A percentile compares a stretch with the other conserved stretches of the same genome.
Evolutionary conservation across 306 rosid species (phyloP).

Genomic region (Lathyrus oleraceus): DNA sequence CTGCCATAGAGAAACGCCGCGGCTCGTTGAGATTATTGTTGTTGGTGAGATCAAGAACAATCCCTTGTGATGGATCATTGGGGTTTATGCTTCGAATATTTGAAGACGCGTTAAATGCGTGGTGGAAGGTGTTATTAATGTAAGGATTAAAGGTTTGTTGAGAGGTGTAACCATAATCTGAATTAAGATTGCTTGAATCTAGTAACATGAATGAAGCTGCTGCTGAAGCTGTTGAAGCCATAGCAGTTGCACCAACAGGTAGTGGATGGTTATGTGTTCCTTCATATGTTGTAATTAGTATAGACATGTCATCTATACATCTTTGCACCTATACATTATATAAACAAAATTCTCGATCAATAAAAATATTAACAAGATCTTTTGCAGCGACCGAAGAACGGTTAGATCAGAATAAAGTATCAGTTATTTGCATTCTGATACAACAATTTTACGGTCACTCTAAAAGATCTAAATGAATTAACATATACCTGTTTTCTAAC

Average conservation of each 20-base stretch:
- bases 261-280: slow-evolving; percentile 97
- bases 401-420: not conserved
- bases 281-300: slow-evolving; percentile 91
- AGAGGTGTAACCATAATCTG: slow-evolving; percentile 39
- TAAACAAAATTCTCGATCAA: not conserved
- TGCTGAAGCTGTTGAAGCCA: slow-evolving; percentile 90
- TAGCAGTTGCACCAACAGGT: slow-evolving; percentile 91
- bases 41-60: slow-evolving; percentile 67
- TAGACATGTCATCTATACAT: slow-evolving; percentile 93
- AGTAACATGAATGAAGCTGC: slow-evolving; percentile 68
- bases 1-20: slow-evolving; percentile 25
- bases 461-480: not conserved
- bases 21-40: slow-evolving; percentile 34
- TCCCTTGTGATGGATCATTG: slow-evolving; percentile 60
- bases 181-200: slow-evolving; percentile 54
- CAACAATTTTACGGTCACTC: not conserved
- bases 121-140: slow-evolving; percentile 32
- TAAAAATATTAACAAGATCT: not conserved
- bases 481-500: slow-evolving; percentile 79
- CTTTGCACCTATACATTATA: slow-evolving; percentile 70
- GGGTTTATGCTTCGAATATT: slow-evolving; percentile 46
- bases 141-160: slow-evolving; percentile 41
- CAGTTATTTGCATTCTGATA: not conserved
- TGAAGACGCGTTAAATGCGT: slow-evolving; percentile 35
- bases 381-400: not conserved